Evolutionary conservation across 306 rosid species (phyloP), one percentile per base, ranked within the genome.

Genomic region (Benincasa hispida): DNA sequence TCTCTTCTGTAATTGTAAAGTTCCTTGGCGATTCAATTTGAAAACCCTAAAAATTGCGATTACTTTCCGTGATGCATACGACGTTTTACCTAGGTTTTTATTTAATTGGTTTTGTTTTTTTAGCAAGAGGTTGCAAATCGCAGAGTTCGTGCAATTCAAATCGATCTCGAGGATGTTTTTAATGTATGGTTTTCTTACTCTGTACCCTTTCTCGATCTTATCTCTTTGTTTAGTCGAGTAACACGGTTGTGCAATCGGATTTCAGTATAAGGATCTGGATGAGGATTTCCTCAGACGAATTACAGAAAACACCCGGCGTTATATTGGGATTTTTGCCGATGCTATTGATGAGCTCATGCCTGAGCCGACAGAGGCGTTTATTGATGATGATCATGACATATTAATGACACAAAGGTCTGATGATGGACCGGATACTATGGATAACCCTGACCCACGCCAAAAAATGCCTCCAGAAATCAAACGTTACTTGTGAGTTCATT

Each of bases 331-430:
- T 80, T 91, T 93, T 15, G 84, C 97, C 21, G 91, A 89, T 75
- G 97, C 95, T 1, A 89, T 93, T 35, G 98, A 91, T 14, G 97
- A 87, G 76, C 97, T 93, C 74, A 83, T 93, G 89, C 98, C 98
- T 1, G 91, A 84, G 78, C 84, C 97, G 8, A 92, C 96, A 0
- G 98, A 95, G 89, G 87, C 87, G 24, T 95, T 95, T 83, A 69
- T 81, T 0, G 99, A 92, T 70, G 99, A 92, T 79, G 99, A 95
- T 58, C 98, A 95, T 75, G 99, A 95, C 84, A 92, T 95, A 77
- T 76, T 90, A 85, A 92, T 95, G 98, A 92, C 97, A 5, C 97
- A 95, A 76, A 89, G 99, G 82, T 87, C 97, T 41, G 99, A 92
- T 15, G 97, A 95, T 74, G 98, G 88, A 54, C 84, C 84, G 0